Conservation (phyloP, 2,329 filamentous ascomycete species). For the Teratosphaeriaceae sp. region DNA sequence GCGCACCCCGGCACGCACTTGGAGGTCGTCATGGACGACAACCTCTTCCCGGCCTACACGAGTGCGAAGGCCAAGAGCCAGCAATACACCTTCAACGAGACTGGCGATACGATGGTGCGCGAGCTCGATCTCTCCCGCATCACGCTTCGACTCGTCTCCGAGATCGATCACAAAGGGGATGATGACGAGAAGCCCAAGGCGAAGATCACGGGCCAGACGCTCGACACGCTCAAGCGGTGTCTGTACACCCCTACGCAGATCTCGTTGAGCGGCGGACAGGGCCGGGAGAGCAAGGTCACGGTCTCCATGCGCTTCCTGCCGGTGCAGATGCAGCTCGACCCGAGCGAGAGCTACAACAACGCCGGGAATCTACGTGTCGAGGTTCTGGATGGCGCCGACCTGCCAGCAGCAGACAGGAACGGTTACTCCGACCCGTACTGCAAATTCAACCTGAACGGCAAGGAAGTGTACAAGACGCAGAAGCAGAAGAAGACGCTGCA, state of each 20-base stretch:
- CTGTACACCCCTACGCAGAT: slow-evolving; percentile 86
- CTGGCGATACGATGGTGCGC: slow-evolving; percentile 88
- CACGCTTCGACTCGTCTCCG: slow-evolving; percentile 78
- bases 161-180: slow-evolving; percentile 65
- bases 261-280: slow-evolving; percentile 70
- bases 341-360: slow-evolving; percentile 97
- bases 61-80: slow-evolving; percentile 68
- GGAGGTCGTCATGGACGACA: slow-evolving; percentile 90
- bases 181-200: slow-evolving; percentile 71
- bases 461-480: slow-evolving; percentile 92
- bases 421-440: slow-evolving; percentile 96
- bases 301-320: slow-evolving; percentile 94
- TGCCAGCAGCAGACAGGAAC: slow-evolving; percentile 93
- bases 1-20: slow-evolving; percentile 68
- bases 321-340: slow-evolving; percentile 87
- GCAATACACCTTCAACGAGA: slow-evolving; percentile 74
- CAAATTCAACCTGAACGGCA: slow-evolving; percentile 85
- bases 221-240: slow-evolving; percentile 73
- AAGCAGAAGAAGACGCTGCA: slow-evolving; percentile 94
- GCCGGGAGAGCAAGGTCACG: slow-evolving; percentile 69
- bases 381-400: slow-evolving; percentile 73
- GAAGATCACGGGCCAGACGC: slow-evolving; percentile 74
- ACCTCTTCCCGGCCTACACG: slow-evolving; percentile 81
- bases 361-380: slow-evolving; percentile 95
- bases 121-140: slow-evolving; percentile 96